These are phyloP conservation scores for Aspergillus sp. DNA, from an alignment of 2,329 filamentous ascomycete genomes.

Conservation along the genomic window DNA sequence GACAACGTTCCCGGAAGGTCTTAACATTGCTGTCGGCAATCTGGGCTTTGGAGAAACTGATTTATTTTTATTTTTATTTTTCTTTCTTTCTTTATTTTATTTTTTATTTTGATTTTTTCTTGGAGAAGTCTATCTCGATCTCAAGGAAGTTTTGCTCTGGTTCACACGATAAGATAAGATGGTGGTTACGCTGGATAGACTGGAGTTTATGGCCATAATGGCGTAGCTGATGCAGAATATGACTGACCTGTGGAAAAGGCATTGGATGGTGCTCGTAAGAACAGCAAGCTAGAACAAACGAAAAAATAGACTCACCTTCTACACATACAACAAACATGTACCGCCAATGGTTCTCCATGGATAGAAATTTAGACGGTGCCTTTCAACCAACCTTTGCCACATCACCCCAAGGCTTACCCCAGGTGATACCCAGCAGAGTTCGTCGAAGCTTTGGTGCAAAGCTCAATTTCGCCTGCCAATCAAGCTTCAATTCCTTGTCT, in stretches of 20 bases:
- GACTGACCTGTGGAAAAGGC: neutral
- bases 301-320: neutral
- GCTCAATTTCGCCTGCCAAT: conserved; percentile 2
- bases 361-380: neutral
- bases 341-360: neutral
- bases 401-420: neutral
- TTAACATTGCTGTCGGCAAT: neutral
- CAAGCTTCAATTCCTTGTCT: conserved; percentile 1
- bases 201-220: neutral
- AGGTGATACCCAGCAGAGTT: neutral
- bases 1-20: neutral
- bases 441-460: conserved; percentile 4
- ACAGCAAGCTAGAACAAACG: neutral
- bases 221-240: neutral
- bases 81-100: too few species aligned
- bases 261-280: neutral
- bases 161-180: neutral
- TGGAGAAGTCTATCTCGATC: neutral
- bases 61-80: neutral
- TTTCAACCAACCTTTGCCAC: neutral
- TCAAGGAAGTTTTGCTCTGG: neutral
- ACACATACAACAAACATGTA: neutral
- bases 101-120: neutral
- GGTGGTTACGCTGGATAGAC: neutral
- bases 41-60: neutral